Base-by-base conservation (phyloP, 306 rosid species). In the Casuarina cunninghamiana region DNA sequence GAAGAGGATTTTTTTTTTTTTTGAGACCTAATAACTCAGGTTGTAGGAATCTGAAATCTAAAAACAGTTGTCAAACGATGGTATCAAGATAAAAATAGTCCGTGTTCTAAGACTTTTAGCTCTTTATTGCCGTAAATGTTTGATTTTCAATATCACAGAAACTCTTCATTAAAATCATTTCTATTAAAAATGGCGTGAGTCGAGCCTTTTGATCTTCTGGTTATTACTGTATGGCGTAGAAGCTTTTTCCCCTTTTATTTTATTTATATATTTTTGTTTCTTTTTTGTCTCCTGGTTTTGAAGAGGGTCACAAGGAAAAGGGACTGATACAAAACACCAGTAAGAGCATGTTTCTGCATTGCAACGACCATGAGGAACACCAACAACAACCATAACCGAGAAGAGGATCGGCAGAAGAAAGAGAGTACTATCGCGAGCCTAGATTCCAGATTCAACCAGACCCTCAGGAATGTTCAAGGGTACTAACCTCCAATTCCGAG, bases 391-490 rank as follows among this genome's bases (percentile, higher is more conserved):
- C 76, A 73, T 80, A 53, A 51, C 69, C 57, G 66, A 48, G 86
- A 84, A 75, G 89, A 90, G 76, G 85, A 87, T 78, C 89, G 50
- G 65, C 84, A 69, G 26, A 78, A 35, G 55, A 87, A 91, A 84
- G 94, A 87, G 69, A 70, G 78, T 62, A 2, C 93, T 55, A 19
- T 82, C 41, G 84, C 89, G 71, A 81, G 80, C 78, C 79, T 77
- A 2, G 98, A 92, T 77, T 89, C 97, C 38, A 89, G 98, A 82
- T 92, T 94, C 86, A 92, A 83, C 69, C 98, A 94, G 84, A 94
- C 97, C 79, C 96, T 94, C 82, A 78, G 93, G 75, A 92, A 87
- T 87, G 98, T 94, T 65, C 98, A 92, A 89, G 96, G 98, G 97
- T 92, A 83, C 32, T 49, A 21, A 62, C 38, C 78, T 44, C 12